Evolutionary conservation across 306 rosid species (phyloP).

Genomic region (Albizia julibrissin): DNA sequence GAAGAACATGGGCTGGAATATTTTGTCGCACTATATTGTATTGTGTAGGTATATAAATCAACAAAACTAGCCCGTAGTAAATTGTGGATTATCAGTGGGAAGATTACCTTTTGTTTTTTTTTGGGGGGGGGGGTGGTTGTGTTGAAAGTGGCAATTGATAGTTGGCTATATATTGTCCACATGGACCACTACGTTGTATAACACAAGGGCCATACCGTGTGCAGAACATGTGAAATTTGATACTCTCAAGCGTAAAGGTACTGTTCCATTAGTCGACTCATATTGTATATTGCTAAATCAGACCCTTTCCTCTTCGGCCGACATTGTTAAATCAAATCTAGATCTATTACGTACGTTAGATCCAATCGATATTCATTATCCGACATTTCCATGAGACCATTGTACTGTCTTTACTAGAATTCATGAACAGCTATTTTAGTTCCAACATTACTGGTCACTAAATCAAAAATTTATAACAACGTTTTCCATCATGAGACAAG

Average conservation of each 20-base stretch:
- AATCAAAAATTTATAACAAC: no score
- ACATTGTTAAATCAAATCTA: background rate
- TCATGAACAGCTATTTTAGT: no score
- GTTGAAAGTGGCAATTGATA: background rate
- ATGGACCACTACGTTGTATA: background rate
- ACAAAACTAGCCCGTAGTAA: background rate
- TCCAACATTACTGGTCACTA: no score
- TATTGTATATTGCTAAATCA: background rate
- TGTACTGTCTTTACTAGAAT: background rate
- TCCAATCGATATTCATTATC: background rate
- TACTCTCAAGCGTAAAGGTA: background rate
- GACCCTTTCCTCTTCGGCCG: background rate
- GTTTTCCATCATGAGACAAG: background rate
- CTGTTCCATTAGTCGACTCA: background rate
- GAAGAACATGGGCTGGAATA: background rate
- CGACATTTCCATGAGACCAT: background rate
- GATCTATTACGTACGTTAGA: background rate
- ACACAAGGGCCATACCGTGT: background rate
- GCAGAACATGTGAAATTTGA: background rate
- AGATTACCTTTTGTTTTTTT: background rate
- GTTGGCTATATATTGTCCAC: background rate
- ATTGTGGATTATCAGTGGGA: background rate
- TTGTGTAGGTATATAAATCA: background rate
- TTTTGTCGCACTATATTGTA: background rate
- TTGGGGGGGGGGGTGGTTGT: background rate